These are phyloP conservation scores for Flaveria bidentis DNA, from an alignment of 129 eudicot species.

Conservation along the genomic window DNA sequence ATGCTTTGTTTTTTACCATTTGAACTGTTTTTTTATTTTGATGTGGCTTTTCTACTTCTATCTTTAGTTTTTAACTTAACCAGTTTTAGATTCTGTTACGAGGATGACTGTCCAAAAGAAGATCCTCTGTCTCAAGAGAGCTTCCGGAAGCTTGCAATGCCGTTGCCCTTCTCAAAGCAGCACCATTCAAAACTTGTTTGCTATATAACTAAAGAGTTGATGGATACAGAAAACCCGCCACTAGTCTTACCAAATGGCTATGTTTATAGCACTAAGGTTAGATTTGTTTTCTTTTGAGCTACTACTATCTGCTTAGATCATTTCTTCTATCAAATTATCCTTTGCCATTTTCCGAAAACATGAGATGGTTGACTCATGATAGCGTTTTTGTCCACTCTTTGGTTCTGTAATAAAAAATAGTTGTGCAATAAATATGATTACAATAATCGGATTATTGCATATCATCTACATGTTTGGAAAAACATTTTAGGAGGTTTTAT, in stretches of 20 bases:
- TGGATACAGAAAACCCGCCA: constrained; percentile 99
- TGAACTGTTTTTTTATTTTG: not conserved
- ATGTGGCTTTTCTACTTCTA: not conserved
- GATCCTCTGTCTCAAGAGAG: constrained; percentile 93
- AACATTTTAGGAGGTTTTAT: not conserved
- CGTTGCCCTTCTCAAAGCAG: constrained; percentile 93
- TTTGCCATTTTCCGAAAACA: not conserved
- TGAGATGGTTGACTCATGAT: not conserved
- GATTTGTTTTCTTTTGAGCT: constrained; percentile 1
- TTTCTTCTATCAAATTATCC: not conserved
- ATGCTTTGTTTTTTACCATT: not conserved
- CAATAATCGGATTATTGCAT: not conserved
- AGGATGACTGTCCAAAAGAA: constrained; percentile 87
- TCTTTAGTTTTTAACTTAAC: constrained; percentile 52
- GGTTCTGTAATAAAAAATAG: not conserved
- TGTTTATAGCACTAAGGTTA: constrained; percentile 97
- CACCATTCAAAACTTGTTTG: constrained; percentile 99
- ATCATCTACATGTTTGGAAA: not conserved
- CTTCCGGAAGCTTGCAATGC: constrained; percentile 83
- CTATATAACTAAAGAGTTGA: constrained; percentile 84
- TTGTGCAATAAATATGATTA: not conserved
- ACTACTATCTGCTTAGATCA: not conserved
- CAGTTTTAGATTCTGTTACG: constrained; percentile 69
- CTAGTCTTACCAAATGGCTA: constrained; percentile 94
- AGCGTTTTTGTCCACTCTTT: not conserved